Percentiles rank a stretch among this genome's conserved stretches.
Evolutionary conservation across 2,329 filamentous ascomycete genomes (phyloP).

Genomic region (Aureobasidium namibiae): DNA sequence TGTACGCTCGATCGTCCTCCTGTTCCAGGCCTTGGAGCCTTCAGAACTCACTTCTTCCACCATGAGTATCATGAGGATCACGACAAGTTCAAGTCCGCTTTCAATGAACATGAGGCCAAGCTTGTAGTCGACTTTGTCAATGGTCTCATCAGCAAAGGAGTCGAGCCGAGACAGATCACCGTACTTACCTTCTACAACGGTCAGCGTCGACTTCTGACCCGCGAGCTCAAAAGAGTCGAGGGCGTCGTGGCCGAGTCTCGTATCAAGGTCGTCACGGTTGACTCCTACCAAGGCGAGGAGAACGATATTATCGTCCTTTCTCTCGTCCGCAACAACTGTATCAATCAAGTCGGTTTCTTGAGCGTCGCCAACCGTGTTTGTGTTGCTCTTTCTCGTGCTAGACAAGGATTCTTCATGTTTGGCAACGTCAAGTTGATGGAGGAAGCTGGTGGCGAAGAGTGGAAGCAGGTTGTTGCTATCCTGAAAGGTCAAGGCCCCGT

Average conservation of each 20-base stretch:
- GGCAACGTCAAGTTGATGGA: slow-evolving; percentile 56
- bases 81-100: slow-evolving; percentile 57
- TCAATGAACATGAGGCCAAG: slow-evolving; percentile 62
- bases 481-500: neutral
- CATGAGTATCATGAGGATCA: slow-evolving; percentile 58
- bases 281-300: slow-evolving; percentile 86
- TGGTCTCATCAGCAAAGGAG: slow-evolving; percentile 63
- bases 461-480: slow-evolving; percentile 4
- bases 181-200: slow-evolving; percentile 84
- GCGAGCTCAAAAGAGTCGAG: slow-evolving; percentile 30
- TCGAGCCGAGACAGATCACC: slow-evolving; percentile 56
- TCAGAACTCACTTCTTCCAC: slow-evolving; percentile 53
- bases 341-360: slow-evolving; percentile 62
- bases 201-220: slow-evolving; percentile 60
- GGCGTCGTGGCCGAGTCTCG: neutral
- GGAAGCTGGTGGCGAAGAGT: neutral
- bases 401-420: slow-evolving; percentile 74
- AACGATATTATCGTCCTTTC: slow-evolving; percentile 78
- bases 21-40: slow-evolving; percentile 55
- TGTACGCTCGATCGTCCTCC: slow-evolving; percentile 36
- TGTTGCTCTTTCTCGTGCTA: slow-evolving; percentile 61
- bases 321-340: slow-evolving; percentile 61
- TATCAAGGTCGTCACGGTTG: slow-evolving; percentile 65
- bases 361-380: slow-evolving; percentile 55
- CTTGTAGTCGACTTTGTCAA: slow-evolving; percentile 68